Evolutionary conservation across 2,329 filamentous ascomycete genomes (phyloP), one percentile per base, ranked within the genome.

Genomic region (Coleophoma crateriformis): DNA sequence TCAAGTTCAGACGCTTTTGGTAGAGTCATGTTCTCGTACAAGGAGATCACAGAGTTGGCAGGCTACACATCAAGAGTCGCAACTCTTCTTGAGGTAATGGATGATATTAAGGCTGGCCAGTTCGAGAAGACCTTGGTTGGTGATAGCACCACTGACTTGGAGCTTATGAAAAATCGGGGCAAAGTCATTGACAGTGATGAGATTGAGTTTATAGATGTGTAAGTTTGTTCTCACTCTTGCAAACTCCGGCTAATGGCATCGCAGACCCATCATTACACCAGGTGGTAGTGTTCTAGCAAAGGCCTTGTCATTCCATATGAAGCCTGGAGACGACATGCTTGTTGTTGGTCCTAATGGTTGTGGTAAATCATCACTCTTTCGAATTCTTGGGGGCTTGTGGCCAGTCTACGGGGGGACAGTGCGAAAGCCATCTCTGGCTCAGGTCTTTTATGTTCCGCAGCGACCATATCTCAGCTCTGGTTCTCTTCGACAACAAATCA

Each of bases 381-480:
- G 94, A 35, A 99, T 99, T 58, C 80, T 99, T 1, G 94, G 94
- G 53, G 94, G 94, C 0, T 76, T 99, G 3, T 99, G 94, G 94
- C 94, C 94, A 14, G 94, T 97, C 12, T 99, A 99, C 68, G 92
- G 94, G 56, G 94, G 94, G 46, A 90, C 82, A 1, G 94, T 99
- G 17, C 79, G 89, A 61, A 97, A 97, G 67, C 94, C 94, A 1
- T 84, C 88, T 2, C 94, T 92, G 62, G 84, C 88, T 58, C 87
- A 94, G 65, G 97, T 99, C 64, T 99, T 97, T 71, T 99, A 99
- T 71, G 95, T 99, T 56, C 94, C 94, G 0, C 94, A 99, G 64
- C 84, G 94, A 2, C 94, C 94, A 0, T 99, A 99, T 64, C 79
- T 99, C 2, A 94, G 88, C 13, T 84, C 90, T 47, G 94, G 94